These are phyloP conservation scores for Graphilbum sp. DNA, from an alignment of 2,329 filamentous ascomycete genomes.

Conservation along the genomic window DNA sequence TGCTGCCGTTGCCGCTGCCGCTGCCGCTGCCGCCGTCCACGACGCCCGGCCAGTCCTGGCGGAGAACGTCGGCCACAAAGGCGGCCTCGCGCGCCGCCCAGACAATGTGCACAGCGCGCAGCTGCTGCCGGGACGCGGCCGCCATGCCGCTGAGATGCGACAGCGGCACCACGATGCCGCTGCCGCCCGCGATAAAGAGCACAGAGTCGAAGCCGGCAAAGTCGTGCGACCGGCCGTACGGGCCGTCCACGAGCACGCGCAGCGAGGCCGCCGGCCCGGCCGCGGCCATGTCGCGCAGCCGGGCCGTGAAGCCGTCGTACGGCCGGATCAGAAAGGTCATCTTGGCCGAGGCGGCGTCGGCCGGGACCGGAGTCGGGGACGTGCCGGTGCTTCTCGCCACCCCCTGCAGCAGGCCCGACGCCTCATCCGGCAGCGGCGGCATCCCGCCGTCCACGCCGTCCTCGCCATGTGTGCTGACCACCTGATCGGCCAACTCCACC, in stretches of 20 bases:
- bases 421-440: background rate
- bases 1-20: background rate
- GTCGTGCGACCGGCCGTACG: constrained; percentile 6
- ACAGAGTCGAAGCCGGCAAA: constrained; percentile 5
- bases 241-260: constrained; percentile 9
- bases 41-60: constrained; percentile 1
- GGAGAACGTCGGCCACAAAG: constrained; percentile 6
- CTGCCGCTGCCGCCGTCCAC: background rate
- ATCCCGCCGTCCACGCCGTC: background rate
- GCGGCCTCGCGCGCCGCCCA: constrained; percentile 9
- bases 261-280: background rate
- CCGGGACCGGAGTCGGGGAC: background rate
- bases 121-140: background rate
- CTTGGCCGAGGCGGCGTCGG: background rate
- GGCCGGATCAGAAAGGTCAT: constrained; percentile 9
- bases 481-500: constrained; percentile 1
- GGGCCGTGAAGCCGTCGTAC: constrained; percentile 9
- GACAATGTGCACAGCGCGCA: constrained; percentile 5
- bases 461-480: too few relatives aligned
- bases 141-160: constrained; percentile 7
- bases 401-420: background rate
- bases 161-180: constrained; percentile 9
- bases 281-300: constrained; percentile 8
- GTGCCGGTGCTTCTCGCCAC: background rate
- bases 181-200: constrained; percentile 9